phyloP scores from a whole-genome alignment of 1,139 yeast genomes.

The Suhomyces maxii region DNA sequence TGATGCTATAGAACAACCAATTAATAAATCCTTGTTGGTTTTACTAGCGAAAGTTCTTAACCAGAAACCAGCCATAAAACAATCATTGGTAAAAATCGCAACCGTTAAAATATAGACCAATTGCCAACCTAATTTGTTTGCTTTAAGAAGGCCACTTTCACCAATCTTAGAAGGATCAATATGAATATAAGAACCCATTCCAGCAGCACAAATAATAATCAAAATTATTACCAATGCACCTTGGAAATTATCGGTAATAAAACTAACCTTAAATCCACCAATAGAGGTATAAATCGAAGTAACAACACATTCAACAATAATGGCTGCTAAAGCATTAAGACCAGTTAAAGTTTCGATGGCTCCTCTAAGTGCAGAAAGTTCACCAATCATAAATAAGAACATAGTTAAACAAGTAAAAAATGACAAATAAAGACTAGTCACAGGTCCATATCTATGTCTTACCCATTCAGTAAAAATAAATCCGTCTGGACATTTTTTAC shows the following conservation, averaged over 20 bases:
- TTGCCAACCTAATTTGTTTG: conserved; percentile 83
- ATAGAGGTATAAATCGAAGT: conserved; percentile 83
- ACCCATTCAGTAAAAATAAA: conserved; percentile 97
- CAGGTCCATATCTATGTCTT: conserved; percentile 69
- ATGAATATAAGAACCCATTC: conserved; percentile 75
- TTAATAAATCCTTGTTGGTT: conserved; percentile 68
- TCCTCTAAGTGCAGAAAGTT: conserved; percentile 73
- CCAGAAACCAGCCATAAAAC: conserved; percentile 93
- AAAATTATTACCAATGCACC: conserved; percentile 71
- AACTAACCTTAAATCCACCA: conserved; percentile 90
- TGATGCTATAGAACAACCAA: conserved; percentile 77
- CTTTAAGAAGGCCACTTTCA: conserved; percentile 63
- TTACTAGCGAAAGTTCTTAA: conserved; percentile 88
- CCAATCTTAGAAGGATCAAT: conserved; percentile 65
- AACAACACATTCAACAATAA: conserved; percentile 83
- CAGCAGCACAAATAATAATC: conserved; percentile 69
- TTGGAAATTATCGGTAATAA: conserved; percentile 85
- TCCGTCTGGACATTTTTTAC: conserved; percentile 83
- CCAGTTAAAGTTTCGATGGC: conserved; percentile 81
- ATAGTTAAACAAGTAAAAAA: conserved; percentile 83
- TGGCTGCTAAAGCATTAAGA: conserved; percentile 74
- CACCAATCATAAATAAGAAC: conserved; percentile 87
- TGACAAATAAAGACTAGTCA: conserved; percentile 73
- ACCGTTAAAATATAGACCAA: conserved; percentile 78
- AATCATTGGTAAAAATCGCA: conserved; percentile 87